Base-by-base conservation (phyloP, 768 basidiomycete genomes). In the Psilocybe cyanescens region DNA sequence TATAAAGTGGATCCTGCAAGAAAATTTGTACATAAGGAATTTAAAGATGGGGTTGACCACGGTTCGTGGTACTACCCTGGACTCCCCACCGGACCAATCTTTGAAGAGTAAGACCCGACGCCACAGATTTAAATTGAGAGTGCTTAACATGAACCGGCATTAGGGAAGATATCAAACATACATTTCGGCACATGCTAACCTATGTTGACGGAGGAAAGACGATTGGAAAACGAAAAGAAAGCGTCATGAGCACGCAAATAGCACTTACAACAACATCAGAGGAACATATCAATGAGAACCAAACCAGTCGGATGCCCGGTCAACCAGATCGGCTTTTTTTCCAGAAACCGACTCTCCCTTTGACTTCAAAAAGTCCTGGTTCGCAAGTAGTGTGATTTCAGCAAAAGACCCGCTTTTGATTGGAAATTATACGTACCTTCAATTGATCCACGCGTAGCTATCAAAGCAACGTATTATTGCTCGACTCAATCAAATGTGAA, bases 391-490 rank as follows among this genome's bases (percentile, higher is more conserved):
- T 55, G 55, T 51, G 19, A 44, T 44, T 14, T 44, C 41, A 12
- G 41, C 41, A 58, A 55, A 58, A 37, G 51, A 37, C 33, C 45
- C 39, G 62, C 47, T 48, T 59, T 45, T 47, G 51, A 44, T 51
- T 16, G 54, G 37, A 49, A 47, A 64, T 29, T 46, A 58, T 39
- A 17, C 79, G 59, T 63, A 90, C 91, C 83, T 90, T 93, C 51
- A 94, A 79, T 68, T 92, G 89, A 73, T 90, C 89, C 63, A 92
- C 88, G 16, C 85, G 86, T 64, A 93, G 79, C 92, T 94, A 69
- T 58, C 46, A 55, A 37, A 47, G 37, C 57, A 55, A 61, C 51
- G 53, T 56, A 62, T 59, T 33, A 61, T 57, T 53, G 45, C 58
- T 39, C 35, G 24, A 64, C 60, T 54, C 57, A 60, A 45, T 45